These are phyloP conservation scores for Termitomyces bulborhizus DNA, from an alignment of 768 basidiomycete species.

Conservation along the genomic window DNA sequence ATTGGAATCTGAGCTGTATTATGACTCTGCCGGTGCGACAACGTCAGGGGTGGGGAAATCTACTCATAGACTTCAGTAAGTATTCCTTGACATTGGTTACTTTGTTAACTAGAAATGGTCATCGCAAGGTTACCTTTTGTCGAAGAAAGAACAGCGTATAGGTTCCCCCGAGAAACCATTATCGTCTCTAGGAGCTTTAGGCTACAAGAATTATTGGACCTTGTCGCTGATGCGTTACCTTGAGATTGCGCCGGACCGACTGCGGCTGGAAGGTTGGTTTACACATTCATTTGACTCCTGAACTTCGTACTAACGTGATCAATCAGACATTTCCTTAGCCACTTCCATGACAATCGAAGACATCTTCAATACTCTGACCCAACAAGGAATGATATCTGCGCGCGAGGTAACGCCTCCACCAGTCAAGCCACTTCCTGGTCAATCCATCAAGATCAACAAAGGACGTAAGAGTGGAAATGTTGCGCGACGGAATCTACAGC, in stretches of 20 bases:
- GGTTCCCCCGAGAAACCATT: slow-evolving; percentile 97
- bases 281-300: neutral
- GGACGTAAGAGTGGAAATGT: slow-evolving; percentile 57
- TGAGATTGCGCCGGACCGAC: slow-evolving; percentile 48
- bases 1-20: slow-evolving; percentile 98
- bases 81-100: slow-evolving; percentile 9
- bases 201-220: slow-evolving; percentile 96
- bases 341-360: slow-evolving; percentile 94
- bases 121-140: slow-evolving; percentile 81
- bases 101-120: neutral
- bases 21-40: slow-evolving; percentile 97
- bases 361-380: slow-evolving; percentile 64
- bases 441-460: slow-evolving; percentile 68
- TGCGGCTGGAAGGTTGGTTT: slow-evolving; percentile 68
- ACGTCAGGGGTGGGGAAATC: slow-evolving; percentile 93
- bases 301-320: neutral
- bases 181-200: slow-evolving; percentile 84
- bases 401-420: slow-evolving; percentile 44
- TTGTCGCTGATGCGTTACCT: slow-evolving; percentile 78
- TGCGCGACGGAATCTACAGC: slow-evolving; percentile 58
- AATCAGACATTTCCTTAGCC: slow-evolving; percentile 70
- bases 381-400: slow-evolving; percentile 68
- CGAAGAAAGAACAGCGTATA: slow-evolving; percentile 85
- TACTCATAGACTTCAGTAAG: slow-evolving; percentile 97
- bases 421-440: slow-evolving; percentile 66